These are phyloP conservation scores for Ophiocordyceps australis DNA, from an alignment of 2,329 filamentous ascomycete species.

Conservation along the genomic window DNA sequence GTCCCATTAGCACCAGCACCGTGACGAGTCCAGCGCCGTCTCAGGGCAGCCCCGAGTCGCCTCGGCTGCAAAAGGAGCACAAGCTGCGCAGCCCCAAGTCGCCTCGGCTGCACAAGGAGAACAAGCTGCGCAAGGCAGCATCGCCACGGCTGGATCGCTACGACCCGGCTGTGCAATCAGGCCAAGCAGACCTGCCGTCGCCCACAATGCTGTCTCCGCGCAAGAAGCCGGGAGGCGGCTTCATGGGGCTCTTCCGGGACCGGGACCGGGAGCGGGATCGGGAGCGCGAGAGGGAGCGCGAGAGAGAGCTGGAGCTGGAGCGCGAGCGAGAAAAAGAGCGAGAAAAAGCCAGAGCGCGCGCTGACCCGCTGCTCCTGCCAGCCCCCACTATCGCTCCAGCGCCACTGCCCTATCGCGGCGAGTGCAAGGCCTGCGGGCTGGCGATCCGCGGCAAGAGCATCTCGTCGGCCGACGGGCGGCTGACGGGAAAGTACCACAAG, in stretches of 20 bases:
- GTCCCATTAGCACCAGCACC: conserved; percentile 23
- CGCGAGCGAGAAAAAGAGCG: too few species aligned
- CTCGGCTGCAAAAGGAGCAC: conserved; percentile 23
- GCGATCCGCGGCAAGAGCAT: conserved; percentile 80
- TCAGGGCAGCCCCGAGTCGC: conserved; percentile 13
- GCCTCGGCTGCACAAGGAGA: conserved; percentile 19
- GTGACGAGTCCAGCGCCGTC: conserved; percentile 24
- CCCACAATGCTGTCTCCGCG: too few species aligned
- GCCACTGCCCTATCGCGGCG: conserved; percentile 38
- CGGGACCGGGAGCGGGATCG: conserved; percentile 1
- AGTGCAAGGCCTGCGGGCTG: conserved; percentile 66
- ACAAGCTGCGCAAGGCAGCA: conserved; percentile 37
- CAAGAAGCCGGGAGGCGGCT: conserved; percentile 10
- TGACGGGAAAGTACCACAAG: conserved; percentile 90
- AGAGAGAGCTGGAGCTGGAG: too few species aligned
- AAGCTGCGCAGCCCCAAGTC: conserved; percentile 28
- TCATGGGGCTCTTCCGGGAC: background rate
- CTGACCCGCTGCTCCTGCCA: conserved; percentile 7
- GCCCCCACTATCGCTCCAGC: conserved; percentile 20
- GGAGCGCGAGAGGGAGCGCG: too few species aligned
- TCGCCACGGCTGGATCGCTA: conserved; percentile 14
- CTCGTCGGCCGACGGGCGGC: conserved; percentile 77
- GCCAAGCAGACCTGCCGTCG: too few species aligned
- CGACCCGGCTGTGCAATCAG: conserved; percentile 13
- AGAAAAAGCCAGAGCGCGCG: too few species aligned